Evolutionary conservation across 331 rosid genomes (phyloP).

Genomic region (Malus hybrid): DNA sequence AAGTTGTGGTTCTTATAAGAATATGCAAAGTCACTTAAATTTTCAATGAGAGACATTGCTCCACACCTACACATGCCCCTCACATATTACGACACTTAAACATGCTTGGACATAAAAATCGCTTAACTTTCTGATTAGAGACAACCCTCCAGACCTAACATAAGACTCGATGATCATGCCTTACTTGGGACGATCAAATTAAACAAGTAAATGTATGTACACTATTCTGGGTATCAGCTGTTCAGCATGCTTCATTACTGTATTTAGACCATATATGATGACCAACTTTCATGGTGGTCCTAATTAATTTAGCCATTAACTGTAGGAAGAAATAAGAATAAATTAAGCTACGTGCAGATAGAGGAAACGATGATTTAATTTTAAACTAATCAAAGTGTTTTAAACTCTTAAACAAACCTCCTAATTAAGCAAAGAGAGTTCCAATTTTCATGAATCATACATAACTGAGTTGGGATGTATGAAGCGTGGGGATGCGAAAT

Average conservation of each 20-base stretch:
- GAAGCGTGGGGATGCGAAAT: constrained; percentile 49
- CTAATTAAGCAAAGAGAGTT: constrained; percentile 33
- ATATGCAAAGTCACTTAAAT: no score
- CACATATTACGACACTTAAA: no score
- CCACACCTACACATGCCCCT: no score
- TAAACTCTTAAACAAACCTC: no score
- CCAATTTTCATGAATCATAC: constrained; percentile 22
- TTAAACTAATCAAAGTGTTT: no score
- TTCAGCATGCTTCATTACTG: not conserved
- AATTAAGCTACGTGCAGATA: constrained; percentile 4
- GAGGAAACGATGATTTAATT: no score
- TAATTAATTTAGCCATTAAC: not conserved
- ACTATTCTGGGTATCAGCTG: no score
- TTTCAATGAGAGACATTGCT: no score
- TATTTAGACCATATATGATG: not conserved
- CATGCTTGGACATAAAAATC: no score
- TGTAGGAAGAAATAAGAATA: not conserved
- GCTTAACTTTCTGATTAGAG: no score
- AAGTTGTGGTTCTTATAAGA: no score
- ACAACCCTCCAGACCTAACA: no score
- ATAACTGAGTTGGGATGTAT: constrained; percentile 39
- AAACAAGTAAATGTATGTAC: not conserved
- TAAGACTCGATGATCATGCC: not conserved
- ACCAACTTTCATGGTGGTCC: not conserved
- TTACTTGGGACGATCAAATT: not conserved